Conservation (phyloP, 441 rosid genomes). For the Isatis lusitanica region DNA sequence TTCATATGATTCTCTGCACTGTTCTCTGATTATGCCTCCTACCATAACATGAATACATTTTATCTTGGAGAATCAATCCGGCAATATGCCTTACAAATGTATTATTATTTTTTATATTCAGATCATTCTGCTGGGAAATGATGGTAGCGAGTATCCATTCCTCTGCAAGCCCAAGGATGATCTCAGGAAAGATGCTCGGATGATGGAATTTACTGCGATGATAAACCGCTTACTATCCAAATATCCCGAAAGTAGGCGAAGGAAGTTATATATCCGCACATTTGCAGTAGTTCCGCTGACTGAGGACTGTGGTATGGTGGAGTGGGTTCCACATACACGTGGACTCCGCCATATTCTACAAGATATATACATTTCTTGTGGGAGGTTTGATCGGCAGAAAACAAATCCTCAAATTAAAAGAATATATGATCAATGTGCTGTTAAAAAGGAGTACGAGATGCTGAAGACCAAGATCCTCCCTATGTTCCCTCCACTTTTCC, state of each 20-base stretch:
- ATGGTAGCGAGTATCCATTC: slow-evolving; percentile 92
- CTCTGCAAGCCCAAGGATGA: slow-evolving; percentile 99
- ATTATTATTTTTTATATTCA: slow-evolving; percentile 39
- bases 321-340: slow-evolving; percentile 98
- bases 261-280: slow-evolving; percentile 94
- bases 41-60: slow-evolving; percentile 4
- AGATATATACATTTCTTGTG: slow-evolving; percentile 75
- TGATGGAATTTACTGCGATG: slow-evolving; percentile 99
- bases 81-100: background rate
- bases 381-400: slow-evolving; percentile 91
- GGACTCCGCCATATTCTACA: slow-evolving; percentile 98
- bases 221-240: slow-evolving; percentile 90
- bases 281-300: slow-evolving; percentile 98
- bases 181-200: slow-evolving; percentile 98
- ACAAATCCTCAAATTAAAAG: slow-evolving; percentile 92
- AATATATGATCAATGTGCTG: slow-evolving; percentile 87
- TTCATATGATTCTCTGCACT: background rate
- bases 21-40: slow-evolving; percentile 12
- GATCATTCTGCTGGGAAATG: slow-evolving; percentile 93
- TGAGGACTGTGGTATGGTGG: slow-evolving; percentile 99
- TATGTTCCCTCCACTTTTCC: slow-evolving; percentile 96
- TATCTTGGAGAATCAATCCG: slow-evolving; percentile 10
- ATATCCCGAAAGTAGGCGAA: slow-evolving; percentile 94
- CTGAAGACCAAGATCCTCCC: slow-evolving; percentile 92
- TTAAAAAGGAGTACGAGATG: slow-evolving; percentile 90